Conservation (phyloP, 2,329 filamentous ascomycete species). For the Penicillium decumbens region DNA sequence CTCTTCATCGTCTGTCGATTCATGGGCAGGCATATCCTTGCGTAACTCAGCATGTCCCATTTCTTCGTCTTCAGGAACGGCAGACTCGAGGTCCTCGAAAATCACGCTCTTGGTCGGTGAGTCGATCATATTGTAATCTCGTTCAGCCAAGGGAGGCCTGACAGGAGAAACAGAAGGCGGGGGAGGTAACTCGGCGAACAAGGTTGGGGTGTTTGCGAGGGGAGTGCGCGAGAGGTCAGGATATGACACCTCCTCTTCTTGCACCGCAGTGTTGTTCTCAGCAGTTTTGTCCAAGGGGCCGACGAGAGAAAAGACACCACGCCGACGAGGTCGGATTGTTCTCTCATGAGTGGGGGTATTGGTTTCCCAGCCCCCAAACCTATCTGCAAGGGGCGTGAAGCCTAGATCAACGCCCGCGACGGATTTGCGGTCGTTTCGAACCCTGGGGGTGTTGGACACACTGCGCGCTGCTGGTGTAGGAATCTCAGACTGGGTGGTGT, state of each 20-base stretch:
- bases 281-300: constrained; percentile 20
- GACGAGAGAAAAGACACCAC: constrained; percentile 36
- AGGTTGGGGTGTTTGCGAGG: constrained; percentile 16
- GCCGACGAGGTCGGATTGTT: constrained; percentile 26
- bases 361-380: constrained; percentile 60
- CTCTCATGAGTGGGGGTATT: constrained; percentile 49
- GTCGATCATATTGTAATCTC: constrained; percentile 9
- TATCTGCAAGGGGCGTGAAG: constrained; percentile 61
- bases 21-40: constrained; percentile 1
- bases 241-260: constrained; percentile 18
- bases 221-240: constrained; percentile 20
- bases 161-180: neutral
- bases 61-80: neutral
- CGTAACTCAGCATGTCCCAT: constrained; percentile 1
- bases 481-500: constrained; percentile 11
- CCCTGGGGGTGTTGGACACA: constrained; percentile 14
- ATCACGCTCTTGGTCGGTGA: constrained; percentile 17
- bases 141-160: neutral
- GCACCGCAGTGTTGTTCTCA: constrained; percentile 8
- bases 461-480: constrained; percentile 10
- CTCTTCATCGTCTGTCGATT: constrained; percentile 7
- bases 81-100: constrained; percentile 22
- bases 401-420: constrained; percentile 41
- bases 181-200: constrained; percentile 15
- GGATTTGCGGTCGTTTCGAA: constrained; percentile 13